Conservation (phyloP, 495 filamentous ascomycete genomes). For the Tuber microsphaerosporum region DNA sequence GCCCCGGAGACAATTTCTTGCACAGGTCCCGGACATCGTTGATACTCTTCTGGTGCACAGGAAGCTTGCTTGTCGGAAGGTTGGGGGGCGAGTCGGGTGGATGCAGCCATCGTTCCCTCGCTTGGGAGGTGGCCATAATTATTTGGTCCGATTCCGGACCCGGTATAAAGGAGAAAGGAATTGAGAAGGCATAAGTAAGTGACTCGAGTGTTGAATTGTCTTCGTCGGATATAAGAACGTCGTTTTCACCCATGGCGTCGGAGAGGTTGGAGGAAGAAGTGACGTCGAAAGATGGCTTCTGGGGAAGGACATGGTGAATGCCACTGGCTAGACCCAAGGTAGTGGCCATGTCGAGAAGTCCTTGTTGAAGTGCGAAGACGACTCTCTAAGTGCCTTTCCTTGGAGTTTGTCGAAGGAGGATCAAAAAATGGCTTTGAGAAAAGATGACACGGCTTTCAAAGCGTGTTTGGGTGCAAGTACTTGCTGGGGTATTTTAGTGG, state of each 20-base stretch:
- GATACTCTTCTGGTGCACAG: constrained; percentile 79
- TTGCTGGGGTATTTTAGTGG: neutral
- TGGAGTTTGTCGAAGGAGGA: neutral
- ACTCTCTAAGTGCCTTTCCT: neutral
- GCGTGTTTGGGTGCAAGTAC: neutral
- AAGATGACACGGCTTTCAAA: constrained; percentile 2
- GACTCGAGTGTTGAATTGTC: constrained; percentile 24
- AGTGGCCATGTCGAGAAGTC: constrained; percentile 1
- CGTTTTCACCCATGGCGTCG: neutral
- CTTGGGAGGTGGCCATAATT: constrained; percentile 74
- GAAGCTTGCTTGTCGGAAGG: constrained; percentile 65
- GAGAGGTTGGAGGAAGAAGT: constrained; percentile 13
- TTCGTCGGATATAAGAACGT: neutral
- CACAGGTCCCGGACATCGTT: constrained; percentile 68
- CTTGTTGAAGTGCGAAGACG: neutral
- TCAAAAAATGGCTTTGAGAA: neutral
- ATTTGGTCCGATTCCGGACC: constrained; percentile 89
- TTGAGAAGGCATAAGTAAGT: constrained; percentile 74
- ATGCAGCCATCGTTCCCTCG: constrained; percentile 83
- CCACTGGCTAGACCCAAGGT: neutral
- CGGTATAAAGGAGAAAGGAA: constrained; percentile 84
- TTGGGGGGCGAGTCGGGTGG: constrained; percentile 77
- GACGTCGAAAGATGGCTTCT: constrained; percentile 39
- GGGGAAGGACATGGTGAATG: constrained; percentile 42
- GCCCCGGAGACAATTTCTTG: constrained; percentile 59